phyloP scores from a whole-genome alignment of 2,329 filamentous ascomycete genomes.

The Aspergillus terreus region DNA sequence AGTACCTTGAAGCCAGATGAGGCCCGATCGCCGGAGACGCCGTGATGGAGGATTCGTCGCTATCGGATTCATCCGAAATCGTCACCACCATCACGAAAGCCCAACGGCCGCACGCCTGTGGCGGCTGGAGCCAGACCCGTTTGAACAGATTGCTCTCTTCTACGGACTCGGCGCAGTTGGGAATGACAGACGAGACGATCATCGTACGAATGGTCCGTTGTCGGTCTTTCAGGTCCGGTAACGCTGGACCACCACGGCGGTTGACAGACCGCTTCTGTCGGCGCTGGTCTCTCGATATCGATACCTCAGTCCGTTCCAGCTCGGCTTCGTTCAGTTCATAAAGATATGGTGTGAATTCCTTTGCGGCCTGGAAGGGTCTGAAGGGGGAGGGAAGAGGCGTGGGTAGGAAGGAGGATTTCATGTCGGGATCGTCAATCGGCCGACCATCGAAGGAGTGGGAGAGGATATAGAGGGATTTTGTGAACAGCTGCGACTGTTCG shows the following conservation, averaged over 20 bases:
- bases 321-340: slow-evolving; percentile 92
- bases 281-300: slow-evolving; percentile 88
- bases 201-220: slow-evolving; percentile 90
- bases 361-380: slow-evolving; percentile 85
- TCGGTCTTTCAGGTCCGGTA: slow-evolving; percentile 94
- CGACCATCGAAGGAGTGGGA: slow-evolving; percentile 94
- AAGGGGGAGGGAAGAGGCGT: slow-evolving; percentile 81
- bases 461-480: slow-evolving; percentile 85
- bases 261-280: slow-evolving; percentile 95
- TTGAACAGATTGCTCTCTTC: slow-evolving; percentile 89
- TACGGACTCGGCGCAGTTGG: slow-evolving; percentile 73
- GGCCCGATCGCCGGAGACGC: slow-evolving; percentile 80
- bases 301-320: slow-evolving; percentile 83
- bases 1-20: slow-evolving; percentile 63
- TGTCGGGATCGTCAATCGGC: slow-evolving; percentile 85
- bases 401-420: slow-evolving; percentile 78
- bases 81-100: slow-evolving; percentile 57
- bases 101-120: slow-evolving; percentile 56
- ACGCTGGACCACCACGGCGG: slow-evolving; percentile 80
- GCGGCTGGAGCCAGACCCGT: slow-evolving; percentile 59
- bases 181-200: slow-evolving; percentile 86
- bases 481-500: slow-evolving; percentile 92
- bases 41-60: slow-evolving; percentile 72
- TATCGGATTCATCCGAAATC: slow-evolving; percentile 92
- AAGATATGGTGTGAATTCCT: slow-evolving; percentile 88